A percentile compares a stretch with the other conserved stretches of the same genome.
Conservation (phyloP, 306 rosid species). For the Purshia tridentata region DNA sequence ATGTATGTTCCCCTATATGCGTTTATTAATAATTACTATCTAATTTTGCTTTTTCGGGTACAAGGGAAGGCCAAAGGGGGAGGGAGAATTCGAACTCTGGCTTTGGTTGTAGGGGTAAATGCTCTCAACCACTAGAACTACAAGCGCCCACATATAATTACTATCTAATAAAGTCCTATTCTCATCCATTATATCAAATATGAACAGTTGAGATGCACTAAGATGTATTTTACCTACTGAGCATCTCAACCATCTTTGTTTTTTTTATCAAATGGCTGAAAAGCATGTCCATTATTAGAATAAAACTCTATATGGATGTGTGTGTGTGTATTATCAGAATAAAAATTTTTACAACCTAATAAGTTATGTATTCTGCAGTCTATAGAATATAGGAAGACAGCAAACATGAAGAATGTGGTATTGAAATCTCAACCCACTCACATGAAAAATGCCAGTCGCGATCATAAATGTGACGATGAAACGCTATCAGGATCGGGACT, state of each 20-base stretch:
- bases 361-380: conserved; percentile 13
- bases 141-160: background rate
- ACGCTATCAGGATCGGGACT: conserved; percentile 79
- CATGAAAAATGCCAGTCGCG: conserved; percentile 88
- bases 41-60: no score
- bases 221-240: background rate
- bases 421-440: conserved; percentile 37
- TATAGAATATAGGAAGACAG: background rate
- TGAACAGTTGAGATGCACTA: background rate
- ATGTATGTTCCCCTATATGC: background rate
- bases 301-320: background rate
- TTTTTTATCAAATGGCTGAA: background rate
- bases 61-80: no score
- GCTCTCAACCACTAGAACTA: no score
- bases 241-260: background rate
- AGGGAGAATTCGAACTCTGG: no score
- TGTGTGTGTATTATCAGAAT: background rate
- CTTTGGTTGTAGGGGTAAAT: no score
- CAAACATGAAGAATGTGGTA: conserved; percentile 9
- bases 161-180: background rate
- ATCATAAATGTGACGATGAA: conserved; percentile 73
- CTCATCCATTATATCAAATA: background rate
- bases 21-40: background rate
- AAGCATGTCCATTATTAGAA: background rate
- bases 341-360: background rate